Conservation (phyloP, 768 basidiomycete genomes). For the Boletus eberwhitei region DNA sequence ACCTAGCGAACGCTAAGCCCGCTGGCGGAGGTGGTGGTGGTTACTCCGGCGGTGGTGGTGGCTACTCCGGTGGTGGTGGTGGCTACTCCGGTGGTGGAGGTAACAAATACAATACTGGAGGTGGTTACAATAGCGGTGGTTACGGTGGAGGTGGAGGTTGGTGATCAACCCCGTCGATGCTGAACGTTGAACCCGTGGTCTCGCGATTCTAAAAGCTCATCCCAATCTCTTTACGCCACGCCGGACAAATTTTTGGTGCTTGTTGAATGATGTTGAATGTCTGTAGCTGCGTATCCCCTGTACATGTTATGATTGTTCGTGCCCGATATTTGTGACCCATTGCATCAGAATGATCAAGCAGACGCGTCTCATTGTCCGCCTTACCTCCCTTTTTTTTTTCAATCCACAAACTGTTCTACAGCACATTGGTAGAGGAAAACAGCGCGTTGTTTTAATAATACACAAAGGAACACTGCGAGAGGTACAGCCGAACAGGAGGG, state of each 20-base stretch:
- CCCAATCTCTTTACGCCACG: constrained; percentile 1
- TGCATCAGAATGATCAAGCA: neutral
- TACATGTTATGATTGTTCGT: neutral
- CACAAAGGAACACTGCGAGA: neutral
- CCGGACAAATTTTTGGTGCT: constrained; percentile 1
- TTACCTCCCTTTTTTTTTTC: too few species aligned
- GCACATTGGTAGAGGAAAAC: neutral
- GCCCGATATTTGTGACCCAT: neutral
- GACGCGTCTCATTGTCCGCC: too few species aligned
- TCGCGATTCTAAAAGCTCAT: constrained; percentile 3
- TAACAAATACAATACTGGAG: too few species aligned
- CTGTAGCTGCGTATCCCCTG: constrained; percentile 3
- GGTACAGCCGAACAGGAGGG: neutral
- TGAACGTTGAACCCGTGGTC: neutral
- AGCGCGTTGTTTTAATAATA: constrained; percentile 8
- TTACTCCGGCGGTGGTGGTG: constrained; percentile 10
- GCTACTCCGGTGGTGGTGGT: constrained; percentile 6
- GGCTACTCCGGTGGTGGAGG: constrained; percentile 7
- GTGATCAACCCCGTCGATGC: constrained; percentile 3
- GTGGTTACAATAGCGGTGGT: neutral
- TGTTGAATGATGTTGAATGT: constrained; percentile 6
- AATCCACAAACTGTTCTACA: too few species aligned
- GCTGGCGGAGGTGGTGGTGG: constrained; percentile 28
- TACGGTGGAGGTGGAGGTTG: constrained; percentile 3
- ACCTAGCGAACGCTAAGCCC: constrained; percentile 34